Conservation (phyloP, 1,139 yeast species). For the Hyphopichia pseudoburtonii region DNA sequence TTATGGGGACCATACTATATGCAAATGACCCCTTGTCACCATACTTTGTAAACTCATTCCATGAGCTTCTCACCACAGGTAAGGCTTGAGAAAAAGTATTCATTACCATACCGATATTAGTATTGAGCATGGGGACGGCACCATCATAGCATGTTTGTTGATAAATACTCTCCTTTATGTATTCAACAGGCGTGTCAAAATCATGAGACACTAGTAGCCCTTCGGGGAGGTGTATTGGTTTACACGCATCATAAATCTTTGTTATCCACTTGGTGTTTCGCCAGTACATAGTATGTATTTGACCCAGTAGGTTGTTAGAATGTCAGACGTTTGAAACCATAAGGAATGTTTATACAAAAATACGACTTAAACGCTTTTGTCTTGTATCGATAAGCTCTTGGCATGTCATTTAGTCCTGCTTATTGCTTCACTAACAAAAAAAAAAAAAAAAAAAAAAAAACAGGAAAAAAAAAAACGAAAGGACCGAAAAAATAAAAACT, state of each 20-base stretch:
- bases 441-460: too few relatives aligned
- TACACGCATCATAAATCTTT: conserved; percentile 33
- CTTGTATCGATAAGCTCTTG: too few relatives aligned
- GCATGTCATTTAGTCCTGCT: too few relatives aligned
- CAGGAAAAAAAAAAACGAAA: too few relatives aligned
- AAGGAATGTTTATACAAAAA: too few relatives aligned
- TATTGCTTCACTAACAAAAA: too few relatives aligned
- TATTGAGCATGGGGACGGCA: conserved; percentile 43
- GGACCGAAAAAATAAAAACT: too few relatives aligned
- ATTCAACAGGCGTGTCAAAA: conserved; percentile 17
- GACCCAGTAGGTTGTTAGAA: background rate
- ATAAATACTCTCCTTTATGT: conserved; percentile 26
- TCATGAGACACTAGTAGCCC: conserved; percentile 38
- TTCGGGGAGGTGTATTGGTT: conserved; percentile 25
- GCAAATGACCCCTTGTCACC: conserved; percentile 46
- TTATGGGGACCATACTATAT: conserved; percentile 58
- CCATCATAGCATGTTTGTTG: conserved; percentile 37
- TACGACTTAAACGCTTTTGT: too few relatives aligned
- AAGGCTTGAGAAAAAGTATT: conserved; percentile 28
- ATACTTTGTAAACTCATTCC: conserved; percentile 37
- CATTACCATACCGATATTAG: conserved; percentile 36
- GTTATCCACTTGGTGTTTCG: conserved; percentile 26
- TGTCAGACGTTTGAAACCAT: background rate
- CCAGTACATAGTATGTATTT: too few relatives aligned
- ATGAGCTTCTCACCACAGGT: conserved; percentile 40